A percentile compares a stretch with the other conserved stretches of the same genome.
Conservation (phyloP, 2,329 filamentous ascomycete genomes). For the Colletotrichum neosansevieriae region DNA sequence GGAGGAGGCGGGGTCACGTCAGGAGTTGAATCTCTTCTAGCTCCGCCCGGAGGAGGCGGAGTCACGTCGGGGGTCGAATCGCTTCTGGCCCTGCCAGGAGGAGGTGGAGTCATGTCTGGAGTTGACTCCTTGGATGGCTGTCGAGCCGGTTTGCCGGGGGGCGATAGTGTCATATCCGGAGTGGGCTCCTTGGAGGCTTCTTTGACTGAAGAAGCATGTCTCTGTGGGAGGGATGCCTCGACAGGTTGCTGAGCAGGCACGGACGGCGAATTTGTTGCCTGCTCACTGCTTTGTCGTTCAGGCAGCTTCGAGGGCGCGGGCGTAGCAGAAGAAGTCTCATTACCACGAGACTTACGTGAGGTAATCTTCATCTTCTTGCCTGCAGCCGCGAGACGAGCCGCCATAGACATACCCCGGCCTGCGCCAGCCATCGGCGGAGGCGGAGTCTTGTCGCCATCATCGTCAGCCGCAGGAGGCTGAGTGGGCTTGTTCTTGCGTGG, state of each 20-base stretch:
- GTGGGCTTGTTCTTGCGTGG: conserved; percentile 32
- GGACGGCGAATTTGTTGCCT: not conserved
- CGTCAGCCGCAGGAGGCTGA: not conserved
- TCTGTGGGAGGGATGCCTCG: not conserved
- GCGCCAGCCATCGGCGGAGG: conserved; percentile 27
- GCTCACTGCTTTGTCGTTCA: conserved; percentile 3
- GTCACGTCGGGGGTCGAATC: conserved; percentile 1
- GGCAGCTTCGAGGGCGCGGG: not conserved
- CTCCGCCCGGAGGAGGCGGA: not conserved
- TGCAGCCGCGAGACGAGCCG: conserved; percentile 66
- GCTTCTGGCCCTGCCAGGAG: not conserved
- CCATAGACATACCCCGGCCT: conserved; percentile 63
- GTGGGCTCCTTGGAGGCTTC: not conserved
- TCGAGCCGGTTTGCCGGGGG: not conserved
- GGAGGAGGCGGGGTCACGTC: conserved; percentile 29
- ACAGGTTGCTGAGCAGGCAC: not conserved
- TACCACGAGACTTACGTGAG: conserved; percentile 45
- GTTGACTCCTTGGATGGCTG: conserved; percentile 1
- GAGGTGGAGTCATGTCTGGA: not conserved
- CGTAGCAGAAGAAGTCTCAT: conserved; percentile 16
- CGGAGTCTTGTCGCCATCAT: conserved; percentile 25
- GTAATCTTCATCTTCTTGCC: conserved; percentile 67
- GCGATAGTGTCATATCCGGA: not conserved
- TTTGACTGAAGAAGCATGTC: not conserved
- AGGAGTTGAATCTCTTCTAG: conserved; percentile 11